phyloP scores from a whole-genome alignment of 106 monocot species.

The Triglochin maritima region DNA sequence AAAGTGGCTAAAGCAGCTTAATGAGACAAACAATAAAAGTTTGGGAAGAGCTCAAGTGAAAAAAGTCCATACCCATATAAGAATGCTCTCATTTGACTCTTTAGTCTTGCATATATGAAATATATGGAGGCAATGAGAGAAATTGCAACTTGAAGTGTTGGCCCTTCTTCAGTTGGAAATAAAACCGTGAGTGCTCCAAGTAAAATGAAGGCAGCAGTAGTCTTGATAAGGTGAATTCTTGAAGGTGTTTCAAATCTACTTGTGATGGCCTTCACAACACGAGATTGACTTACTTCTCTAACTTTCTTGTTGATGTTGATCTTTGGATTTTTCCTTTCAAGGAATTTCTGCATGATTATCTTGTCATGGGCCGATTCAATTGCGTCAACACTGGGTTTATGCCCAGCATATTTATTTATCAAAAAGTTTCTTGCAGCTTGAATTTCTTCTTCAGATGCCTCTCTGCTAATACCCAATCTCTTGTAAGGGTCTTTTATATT shows the following conservation, averaged over 20 bases:
- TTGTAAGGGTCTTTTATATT: conserved; percentile 79
- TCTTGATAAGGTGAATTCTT: conserved; percentile 55
- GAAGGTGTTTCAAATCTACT: conserved; percentile 77
- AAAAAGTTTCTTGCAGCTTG: conserved; percentile 92
- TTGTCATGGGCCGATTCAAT: conserved; percentile 97
- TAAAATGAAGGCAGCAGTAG: conserved; percentile 38
- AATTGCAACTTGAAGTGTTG: conserved; percentile 89
- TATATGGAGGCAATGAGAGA: conserved; percentile 72
- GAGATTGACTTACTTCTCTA: conserved; percentile 63
- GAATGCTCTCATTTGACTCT: conserved; percentile 47
- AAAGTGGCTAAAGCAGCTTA: too few species aligned
- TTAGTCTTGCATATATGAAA: conserved; percentile 68
- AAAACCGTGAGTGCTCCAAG: conserved; percentile 72
- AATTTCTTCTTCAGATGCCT: conserved; percentile 98
- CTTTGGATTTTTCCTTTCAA: conserved; percentile 84
- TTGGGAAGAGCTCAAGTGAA: too few species aligned
- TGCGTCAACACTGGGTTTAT: conserved; percentile 85
- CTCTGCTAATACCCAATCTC: conserved; percentile 74
- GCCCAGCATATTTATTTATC: conserved; percentile 69
- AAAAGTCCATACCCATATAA: conserved; percentile 58
- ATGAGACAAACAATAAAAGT: too few species aligned
- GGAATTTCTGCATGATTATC: conserved; percentile 82
- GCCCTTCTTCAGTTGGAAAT: conserved; percentile 98
- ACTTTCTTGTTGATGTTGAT: conserved; percentile 74
- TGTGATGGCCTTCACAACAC: conserved; percentile 46